A percentile compares a stretch with the other conserved stretches of the same genome.
Conservation (phyloP, 345 rosid species). For the Physaria fendleri region DNA sequence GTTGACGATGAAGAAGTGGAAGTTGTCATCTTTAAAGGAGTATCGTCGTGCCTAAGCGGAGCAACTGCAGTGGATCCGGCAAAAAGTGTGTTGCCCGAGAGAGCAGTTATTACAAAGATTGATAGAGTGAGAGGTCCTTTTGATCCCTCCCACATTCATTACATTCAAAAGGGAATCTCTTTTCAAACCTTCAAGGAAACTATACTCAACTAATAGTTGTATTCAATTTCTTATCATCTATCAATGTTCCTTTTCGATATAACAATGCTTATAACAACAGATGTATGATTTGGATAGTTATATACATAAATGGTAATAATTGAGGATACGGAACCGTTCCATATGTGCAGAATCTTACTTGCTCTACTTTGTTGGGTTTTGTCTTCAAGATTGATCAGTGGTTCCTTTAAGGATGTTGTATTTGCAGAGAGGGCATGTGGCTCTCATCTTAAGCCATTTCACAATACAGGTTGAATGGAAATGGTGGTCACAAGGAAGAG, state of each 20-base stretch:
- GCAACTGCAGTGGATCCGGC: conserved; percentile 75
- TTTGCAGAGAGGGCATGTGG: conserved; percentile 97
- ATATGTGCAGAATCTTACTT: neutral
- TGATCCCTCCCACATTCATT: conserved; percentile 57
- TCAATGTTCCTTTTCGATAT: neutral
- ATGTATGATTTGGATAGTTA: conserved; percentile 3
- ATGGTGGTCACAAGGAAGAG: conserved; percentile 94
- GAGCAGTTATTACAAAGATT: conserved; percentile 53
- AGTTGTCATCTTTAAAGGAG: conserved; percentile 78
- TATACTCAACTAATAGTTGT: neutral
- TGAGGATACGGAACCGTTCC: neutral
- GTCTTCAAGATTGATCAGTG: conserved; percentile 52
- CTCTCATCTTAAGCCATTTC: conserved; percentile 97
- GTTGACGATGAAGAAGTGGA: conserved; percentile 54
- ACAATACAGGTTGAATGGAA: conserved; percentile 76
- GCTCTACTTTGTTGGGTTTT: neutral
- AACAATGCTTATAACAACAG: neutral
- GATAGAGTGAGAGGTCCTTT: conserved; percentile 81
- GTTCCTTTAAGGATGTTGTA: conserved; percentile 81
- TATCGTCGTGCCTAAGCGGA: conserved; percentile 67
- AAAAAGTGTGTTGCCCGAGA: conserved; percentile 64
- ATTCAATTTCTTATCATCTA: neutral
- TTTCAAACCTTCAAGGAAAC: conserved; percentile 41
- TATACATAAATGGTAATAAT: neutral
- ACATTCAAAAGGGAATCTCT: conserved; percentile 49